Base-by-base conservation (phyloP, 768 basidiomycete species). In the Collybiopsis luxurians region DNA sequence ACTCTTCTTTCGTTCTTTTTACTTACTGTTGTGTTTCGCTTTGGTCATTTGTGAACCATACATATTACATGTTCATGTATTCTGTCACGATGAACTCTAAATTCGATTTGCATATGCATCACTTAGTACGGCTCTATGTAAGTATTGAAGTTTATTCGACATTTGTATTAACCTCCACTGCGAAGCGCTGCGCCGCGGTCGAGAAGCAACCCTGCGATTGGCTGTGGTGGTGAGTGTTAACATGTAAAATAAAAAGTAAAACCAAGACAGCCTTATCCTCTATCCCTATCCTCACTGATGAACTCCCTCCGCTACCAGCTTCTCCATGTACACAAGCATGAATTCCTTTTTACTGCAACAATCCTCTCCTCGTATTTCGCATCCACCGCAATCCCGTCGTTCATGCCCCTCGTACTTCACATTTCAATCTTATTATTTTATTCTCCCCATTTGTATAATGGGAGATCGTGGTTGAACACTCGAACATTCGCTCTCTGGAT, bases 341-440 rank as follows among this genome's bases (percentile, higher is more conserved):
- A 50, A 1, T 61, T 66, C 26, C 72, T 73, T 38, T 59, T 63
- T 2, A n/a, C 17, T 0, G 61, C 49, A 2, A 65, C 75, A 23
- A 38, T 67, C 17, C 21, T 21, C 0, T 56, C 75, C 0, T 59
- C 73, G 2, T n/a, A 28, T 0, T 56, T 72, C 5, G 65, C 74
- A 1, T 46, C 72, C 3, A 64, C 66, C 0, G 66, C 73, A 0
- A 39, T 66, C 7, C 72, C 75, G 0, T 59, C 60, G 7, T 72
- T 76, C 13, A 59, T 72, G 4, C 74, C 75, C 0, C n/a, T 75
- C 1, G 60, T 73, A 0, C 49, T 74, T 1, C 59, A 63, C 5
- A 53, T 81, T 23, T 64, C 79, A 0, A 43, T 66, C 1, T 61
- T 79, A 9, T 63, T 76, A 17, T 57, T 75, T 0, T 80, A 78